Percentiles rank a stretch among this genome's conserved stretches.
Evolutionary conservation across 805 yeast species (phyloP).

Genomic region (Starmerella floricola): DNA sequence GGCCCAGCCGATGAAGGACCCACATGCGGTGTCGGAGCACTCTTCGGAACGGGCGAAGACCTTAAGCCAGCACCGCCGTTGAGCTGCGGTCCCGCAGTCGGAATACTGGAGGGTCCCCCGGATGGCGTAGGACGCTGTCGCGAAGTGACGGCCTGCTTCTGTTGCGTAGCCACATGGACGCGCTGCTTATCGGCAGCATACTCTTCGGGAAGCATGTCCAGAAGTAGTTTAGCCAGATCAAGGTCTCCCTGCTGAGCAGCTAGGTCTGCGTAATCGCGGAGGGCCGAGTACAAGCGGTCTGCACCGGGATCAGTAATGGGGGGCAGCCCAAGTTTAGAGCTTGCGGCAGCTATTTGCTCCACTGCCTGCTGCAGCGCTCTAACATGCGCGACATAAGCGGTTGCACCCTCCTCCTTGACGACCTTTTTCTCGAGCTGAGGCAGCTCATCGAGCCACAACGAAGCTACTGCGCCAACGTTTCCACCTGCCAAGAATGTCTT

Average conservation of each 20-base stretch:
- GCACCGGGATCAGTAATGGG: conserved; percentile 25
- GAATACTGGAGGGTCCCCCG: neutral
- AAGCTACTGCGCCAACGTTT: conserved; percentile 64
- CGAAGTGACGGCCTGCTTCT: conserved; percentile 8
- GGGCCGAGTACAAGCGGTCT: conserved; percentile 43
- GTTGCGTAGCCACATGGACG: conserved; percentile 51
- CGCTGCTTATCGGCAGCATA: conserved; percentile 64
- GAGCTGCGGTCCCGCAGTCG: conserved; percentile 12
- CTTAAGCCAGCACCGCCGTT: too few species aligned
- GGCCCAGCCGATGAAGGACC: too few species aligned
- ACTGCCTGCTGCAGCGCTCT: conserved; percentile 70
- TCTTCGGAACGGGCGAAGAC: too few species aligned
- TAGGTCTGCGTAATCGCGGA: conserved; percentile 69
- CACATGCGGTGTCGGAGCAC: too few species aligned
- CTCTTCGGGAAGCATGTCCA: conserved; percentile 59
- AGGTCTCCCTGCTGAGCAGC: conserved; percentile 75
- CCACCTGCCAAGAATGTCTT: conserved; percentile 68
- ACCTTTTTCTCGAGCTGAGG: conserved; percentile 36
- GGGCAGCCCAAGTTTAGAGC: conserved; percentile 26
- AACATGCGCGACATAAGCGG: conserved; percentile 74
- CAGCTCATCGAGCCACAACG: conserved; percentile 75
- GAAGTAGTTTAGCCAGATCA: conserved; percentile 61
- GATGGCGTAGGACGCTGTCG: neutral
- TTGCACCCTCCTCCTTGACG: conserved; percentile 28
- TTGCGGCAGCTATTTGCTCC: conserved; percentile 67